Evolutionary conservation across 2,329 filamentous ascomycete species (phyloP).

Genomic region (Sporothrix protearum): DNA sequence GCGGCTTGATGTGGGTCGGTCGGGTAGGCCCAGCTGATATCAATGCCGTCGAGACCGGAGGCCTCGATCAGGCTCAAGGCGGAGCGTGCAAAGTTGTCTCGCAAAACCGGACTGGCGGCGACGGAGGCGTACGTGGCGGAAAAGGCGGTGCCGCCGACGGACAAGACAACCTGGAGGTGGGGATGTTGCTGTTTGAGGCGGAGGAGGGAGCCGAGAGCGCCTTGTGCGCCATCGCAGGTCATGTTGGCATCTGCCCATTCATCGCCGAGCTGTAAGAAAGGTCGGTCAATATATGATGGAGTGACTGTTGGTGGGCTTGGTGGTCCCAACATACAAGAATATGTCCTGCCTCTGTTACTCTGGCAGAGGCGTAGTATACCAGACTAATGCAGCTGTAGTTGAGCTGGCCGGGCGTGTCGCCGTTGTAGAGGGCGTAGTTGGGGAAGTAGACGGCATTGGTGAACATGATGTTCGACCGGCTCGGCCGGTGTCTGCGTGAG

Average conservation of each 20-base stretch:
- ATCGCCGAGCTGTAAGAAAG: slow-evolving; percentile 63
- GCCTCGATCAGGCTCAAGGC: slow-evolving; percentile 65
- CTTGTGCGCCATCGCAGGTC: slow-evolving; percentile 66
- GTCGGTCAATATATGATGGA: background rate
- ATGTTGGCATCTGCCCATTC: slow-evolving; percentile 72
- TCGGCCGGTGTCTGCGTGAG: slow-evolving; percentile 45
- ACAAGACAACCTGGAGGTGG: slow-evolving; percentile 71
- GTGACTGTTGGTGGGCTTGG: no score
- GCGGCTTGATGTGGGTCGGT: slow-evolving; percentile 61
- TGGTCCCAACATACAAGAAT: slow-evolving; percentile 66
- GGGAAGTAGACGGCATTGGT: slow-evolving; percentile 81
- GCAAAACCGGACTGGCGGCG: slow-evolving; percentile 55
- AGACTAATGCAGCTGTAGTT: slow-evolving; percentile 75
- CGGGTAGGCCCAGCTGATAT: slow-evolving; percentile 81
- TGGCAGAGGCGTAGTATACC: slow-evolving; percentile 80
- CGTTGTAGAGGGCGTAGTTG: slow-evolving; percentile 70
- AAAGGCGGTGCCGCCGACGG: slow-evolving; percentile 66
- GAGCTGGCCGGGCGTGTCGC: slow-evolving; percentile 68
- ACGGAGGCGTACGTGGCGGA: slow-evolving; percentile 65
- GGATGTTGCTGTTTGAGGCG: slow-evolving; percentile 67
- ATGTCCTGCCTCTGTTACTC: slow-evolving; percentile 66
- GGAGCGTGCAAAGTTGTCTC: slow-evolving; percentile 68
- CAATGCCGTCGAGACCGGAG: slow-evolving; percentile 70
- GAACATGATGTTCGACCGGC: slow-evolving; percentile 51
- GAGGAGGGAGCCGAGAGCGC: slow-evolving; percentile 70